Conservation (phyloP, 2,329 filamentous ascomycete genomes). For the Phialophora verrucosa region DNA sequence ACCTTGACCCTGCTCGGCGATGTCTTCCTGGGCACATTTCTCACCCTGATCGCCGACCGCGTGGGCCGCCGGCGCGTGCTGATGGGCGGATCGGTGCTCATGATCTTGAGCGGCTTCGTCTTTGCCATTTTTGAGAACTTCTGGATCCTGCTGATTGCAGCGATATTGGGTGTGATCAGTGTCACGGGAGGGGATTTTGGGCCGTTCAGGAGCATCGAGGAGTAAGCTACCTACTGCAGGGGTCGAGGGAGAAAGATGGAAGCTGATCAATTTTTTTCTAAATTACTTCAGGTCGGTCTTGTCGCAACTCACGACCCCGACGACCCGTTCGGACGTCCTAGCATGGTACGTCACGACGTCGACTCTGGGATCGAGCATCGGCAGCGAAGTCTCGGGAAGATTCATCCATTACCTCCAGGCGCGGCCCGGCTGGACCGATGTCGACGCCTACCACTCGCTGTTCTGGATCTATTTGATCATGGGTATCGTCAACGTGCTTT, state of each 20-base stretch:
- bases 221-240: conserved; percentile 45
- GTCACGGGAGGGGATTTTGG: conserved; percentile 68
- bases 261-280: conserved; percentile 8
- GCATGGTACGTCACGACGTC: conserved; percentile 56
- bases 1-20: conserved; percentile 67
- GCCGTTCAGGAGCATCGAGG: conserved; percentile 67
- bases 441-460: conserved; percentile 61
- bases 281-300: conserved; percentile 45
- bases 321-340: conserved; percentile 38
- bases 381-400: conserved; percentile 60
- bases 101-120: conserved; percentile 61
- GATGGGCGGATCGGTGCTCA: conserved; percentile 60
- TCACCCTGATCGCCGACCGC: conserved; percentile 65
- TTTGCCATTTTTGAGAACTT: conserved; percentile 62
- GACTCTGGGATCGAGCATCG: conserved; percentile 61
- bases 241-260: not conserved
- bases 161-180: conserved; percentile 67
- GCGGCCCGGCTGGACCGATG: conserved; percentile 56
- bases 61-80: conserved; percentile 63
- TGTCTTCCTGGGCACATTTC: conserved; percentile 62
- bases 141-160: conserved; percentile 64
- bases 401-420: conserved; percentile 56
- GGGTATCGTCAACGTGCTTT: conserved; percentile 58
- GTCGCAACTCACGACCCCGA: conserved; percentile 42
- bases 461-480: conserved; percentile 65